Base-by-base conservation (phyloP, 23 red algal species). In the Agarophyton chilense region DNA sequence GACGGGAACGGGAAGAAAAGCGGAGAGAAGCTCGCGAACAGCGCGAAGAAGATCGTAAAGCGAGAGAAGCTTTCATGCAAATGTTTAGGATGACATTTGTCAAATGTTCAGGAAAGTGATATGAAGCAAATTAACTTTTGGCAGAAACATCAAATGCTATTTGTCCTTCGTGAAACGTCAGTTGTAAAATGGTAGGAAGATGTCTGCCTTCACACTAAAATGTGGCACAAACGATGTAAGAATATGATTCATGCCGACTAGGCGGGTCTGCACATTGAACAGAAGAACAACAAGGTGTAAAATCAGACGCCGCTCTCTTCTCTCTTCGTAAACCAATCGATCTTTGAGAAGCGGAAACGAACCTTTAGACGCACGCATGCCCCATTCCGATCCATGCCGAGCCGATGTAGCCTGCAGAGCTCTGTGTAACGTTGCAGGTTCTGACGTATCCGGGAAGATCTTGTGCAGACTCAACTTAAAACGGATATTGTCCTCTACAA, bases 211-310 rank as follows among this genome's bases (percentile, higher is more conserved):
- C 6, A 47, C 44, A 47, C 44, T 47, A 12, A 56, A 17, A n/a
- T 24, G 52, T 19, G 12, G 52, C 16, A 17, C 19, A 24, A 61
- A 61, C 56, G 24, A 4, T 25, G 22, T 5, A 4, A 21, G 1
- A 5, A 61, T 72, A n/a, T 86, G 82, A 50, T 86, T 72, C 5
- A 73, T 39, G 9, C 82, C 82, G 2, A 86, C 82, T 17, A 32
- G 32, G 19, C 82, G 1, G 2, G 61, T 54, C 1, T 62, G 57
- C 24, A 86, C 3, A 36, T 86, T 86, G 42, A 86, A 86, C 4
- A 86, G 19, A 13, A 72, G 28, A 32, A 86, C 61, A 73, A 52
- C 12, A 47, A 21, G 12, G 13, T 36, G 43, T 39, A 86, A 57
- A 51, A 72, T 52, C 10, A 42, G 12, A 3, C 13, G 39, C 42